Conservation (phyloP, 2,329 filamentous ascomycete genomes). For the Emmonsiellopsis sp. region DNA sequence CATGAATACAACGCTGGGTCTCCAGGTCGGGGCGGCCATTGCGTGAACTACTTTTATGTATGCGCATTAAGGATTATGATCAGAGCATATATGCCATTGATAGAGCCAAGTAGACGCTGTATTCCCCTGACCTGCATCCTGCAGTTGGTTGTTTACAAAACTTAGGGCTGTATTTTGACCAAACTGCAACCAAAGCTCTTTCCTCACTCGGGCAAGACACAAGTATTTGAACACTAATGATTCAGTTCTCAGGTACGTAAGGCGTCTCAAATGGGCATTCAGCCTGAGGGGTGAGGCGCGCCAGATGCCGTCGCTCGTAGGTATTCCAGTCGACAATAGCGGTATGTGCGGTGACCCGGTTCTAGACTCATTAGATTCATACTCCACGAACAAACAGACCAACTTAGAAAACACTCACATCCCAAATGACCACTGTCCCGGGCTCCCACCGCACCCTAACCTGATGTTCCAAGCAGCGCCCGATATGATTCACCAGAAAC, state of each 20-base stretch:
- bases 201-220: not conserved
- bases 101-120: not conserved
- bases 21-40: not conserved
- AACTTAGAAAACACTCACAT: slow-evolving; percentile 35
- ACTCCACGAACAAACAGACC: not conserved
- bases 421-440: slow-evolving; percentile 76
- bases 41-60: not conserved
- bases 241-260: slow-evolving; percentile 15
- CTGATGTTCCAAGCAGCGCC: slow-evolving; percentile 63
- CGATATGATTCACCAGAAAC: slow-evolving; percentile 69
- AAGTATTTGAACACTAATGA: not conserved
- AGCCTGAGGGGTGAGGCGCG: slow-evolving; percentile 73
- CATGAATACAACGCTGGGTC: not conserved
- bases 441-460: slow-evolving; percentile 67
- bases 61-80: not conserved
- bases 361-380: slow-evolving; percentile 31
- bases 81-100: not conserved
- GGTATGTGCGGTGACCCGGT: slow-evolving; percentile 68
- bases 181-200: not conserved
- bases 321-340: slow-evolving; percentile 75
- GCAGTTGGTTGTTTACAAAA: not conserved
- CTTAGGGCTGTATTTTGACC: not conserved
- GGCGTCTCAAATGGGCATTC: slow-evolving; percentile 68
- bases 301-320: slow-evolving; percentile 68
- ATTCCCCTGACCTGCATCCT: not conserved